Evolutionary conservation across 2,329 filamentous ascomycete genomes (phyloP).

Genomic region (Elsinoe fawcettii): DNA sequence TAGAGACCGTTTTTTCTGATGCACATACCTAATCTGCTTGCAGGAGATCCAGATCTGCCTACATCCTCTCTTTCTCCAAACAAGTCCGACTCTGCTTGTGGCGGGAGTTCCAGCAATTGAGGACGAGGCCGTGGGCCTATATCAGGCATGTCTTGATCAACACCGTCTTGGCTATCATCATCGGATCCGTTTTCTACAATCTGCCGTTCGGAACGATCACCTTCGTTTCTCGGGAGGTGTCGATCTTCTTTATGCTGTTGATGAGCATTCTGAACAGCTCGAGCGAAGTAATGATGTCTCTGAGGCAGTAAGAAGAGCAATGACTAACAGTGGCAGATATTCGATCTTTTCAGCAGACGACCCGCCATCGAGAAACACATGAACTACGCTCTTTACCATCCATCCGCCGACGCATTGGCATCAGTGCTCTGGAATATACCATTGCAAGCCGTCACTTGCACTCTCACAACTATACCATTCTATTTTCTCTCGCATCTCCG

Average conservation of each 20-base stretch:
- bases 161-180: slow-evolving; percentile 51
- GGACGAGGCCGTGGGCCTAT: slow-evolving; percentile 45
- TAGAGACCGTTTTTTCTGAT: not conserved
- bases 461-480: slow-evolving; percentile 38
- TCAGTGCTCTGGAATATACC: slow-evolving; percentile 17
- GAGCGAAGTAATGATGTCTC: slow-evolving; percentile 5
- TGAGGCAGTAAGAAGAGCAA: slow-evolving; percentile 17
- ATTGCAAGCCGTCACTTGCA: slow-evolving; percentile 43
- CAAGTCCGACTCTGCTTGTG: slow-evolving; percentile 47
- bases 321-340: not conserved
- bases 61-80: slow-evolving; percentile 49
- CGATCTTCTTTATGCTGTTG: not conserved
- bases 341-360: not conserved
- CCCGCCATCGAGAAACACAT: not conserved
- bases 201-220: not conserved
- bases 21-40: slow-evolving; percentile 18
- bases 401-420: not conserved
- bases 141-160: slow-evolving; percentile 42
- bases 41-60: slow-evolving; percentile 43
- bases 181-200: slow-evolving; percentile 54
- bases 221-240: not conserved
- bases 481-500: not conserved
- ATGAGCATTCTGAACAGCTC: not conserved
- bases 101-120: slow-evolving; percentile 45
- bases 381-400: not conserved